phyloP scores from a whole-genome alignment of 805 yeast genomes.

The Starmerella gropengiesseri region DNA sequence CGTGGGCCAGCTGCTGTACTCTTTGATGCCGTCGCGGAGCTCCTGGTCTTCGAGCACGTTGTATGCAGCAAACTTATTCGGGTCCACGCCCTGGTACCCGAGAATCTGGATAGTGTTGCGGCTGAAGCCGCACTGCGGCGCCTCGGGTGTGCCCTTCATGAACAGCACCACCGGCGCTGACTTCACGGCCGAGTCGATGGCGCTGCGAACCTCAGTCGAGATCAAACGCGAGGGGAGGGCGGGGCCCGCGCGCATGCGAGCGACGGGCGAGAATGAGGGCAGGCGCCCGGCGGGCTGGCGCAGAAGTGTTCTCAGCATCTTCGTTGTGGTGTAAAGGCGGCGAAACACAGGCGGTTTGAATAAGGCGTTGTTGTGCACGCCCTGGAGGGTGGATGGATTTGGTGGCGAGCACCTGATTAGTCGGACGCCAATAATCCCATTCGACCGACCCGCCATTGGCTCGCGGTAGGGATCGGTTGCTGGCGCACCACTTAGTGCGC shows the following conservation, averaged over 20 bases:
- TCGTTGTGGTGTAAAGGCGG: too few relatives aligned
- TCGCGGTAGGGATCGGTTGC: background rate
- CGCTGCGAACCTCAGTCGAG: constrained; percentile 67
- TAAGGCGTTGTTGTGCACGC: background rate
- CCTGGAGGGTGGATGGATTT: too few relatives aligned
- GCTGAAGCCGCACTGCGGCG: constrained; percentile 96
- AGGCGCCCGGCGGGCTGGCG: constrained; percentile 10
- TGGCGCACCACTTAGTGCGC: too few relatives aligned
- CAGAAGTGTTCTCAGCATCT: constrained; percentile 13
- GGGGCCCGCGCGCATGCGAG: too few relatives aligned
- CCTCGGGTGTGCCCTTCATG: constrained; percentile 98
- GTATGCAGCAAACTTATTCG: constrained; percentile 90
- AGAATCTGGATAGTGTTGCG: constrained; percentile 86
- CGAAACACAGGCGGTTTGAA: too few relatives aligned
- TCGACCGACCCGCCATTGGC: constrained; percentile 1
- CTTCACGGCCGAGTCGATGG: constrained; percentile 73
- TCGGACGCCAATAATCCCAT: constrained; percentile 1
- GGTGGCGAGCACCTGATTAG: constrained; percentile 1
- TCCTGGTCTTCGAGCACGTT: constrained; percentile 93
- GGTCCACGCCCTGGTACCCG: constrained; percentile 96
- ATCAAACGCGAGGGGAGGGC: constrained; percentile 37
- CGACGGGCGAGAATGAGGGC: too few relatives aligned
- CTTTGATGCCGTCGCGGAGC: constrained; percentile 89
- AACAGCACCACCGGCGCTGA: constrained; percentile 92
- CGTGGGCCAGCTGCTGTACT: constrained; percentile 95